Evolutionary conservation across 2,329 filamentous ascomycete genomes (phyloP).

Genomic region (Diplodia scrobiculata): DNA sequence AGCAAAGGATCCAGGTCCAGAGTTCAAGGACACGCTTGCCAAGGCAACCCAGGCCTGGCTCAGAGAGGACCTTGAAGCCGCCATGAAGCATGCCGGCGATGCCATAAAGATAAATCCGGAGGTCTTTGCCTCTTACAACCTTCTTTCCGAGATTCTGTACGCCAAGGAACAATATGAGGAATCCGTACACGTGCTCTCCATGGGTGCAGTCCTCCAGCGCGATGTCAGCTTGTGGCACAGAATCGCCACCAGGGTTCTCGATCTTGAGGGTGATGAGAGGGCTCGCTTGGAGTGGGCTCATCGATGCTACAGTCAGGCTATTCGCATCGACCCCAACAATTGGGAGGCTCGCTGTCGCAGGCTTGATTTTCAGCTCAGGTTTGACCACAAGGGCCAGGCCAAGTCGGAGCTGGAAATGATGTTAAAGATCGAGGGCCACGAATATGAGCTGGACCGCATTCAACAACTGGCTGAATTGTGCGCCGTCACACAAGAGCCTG

Average conservation of each 20-base stretch:
- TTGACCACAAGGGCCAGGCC: conserved; percentile 43
- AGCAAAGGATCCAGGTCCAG: conserved; percentile 67
- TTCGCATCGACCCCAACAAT: conserved; percentile 56
- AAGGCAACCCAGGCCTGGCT: conserved; percentile 70
- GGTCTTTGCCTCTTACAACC: conserved; percentile 62
- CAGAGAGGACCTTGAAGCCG: conserved; percentile 59
- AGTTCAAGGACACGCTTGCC: conserved; percentile 69
- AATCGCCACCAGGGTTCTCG: conserved; percentile 58
- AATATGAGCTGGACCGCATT: conserved; percentile 54
- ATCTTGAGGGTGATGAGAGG: conserved; percentile 51
- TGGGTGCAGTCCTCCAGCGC: conserved; percentile 60
- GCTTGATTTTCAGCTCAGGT: conserved; percentile 58
- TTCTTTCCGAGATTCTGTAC: conserved; percentile 62
- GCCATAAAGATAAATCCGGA: conserved; percentile 58
- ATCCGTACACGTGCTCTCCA: conserved; percentile 59
- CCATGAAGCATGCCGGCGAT: conserved; percentile 39
- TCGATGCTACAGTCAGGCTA: conserved; percentile 58
- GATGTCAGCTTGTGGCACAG: conserved; percentile 61
- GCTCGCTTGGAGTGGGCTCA: conserved; percentile 51
- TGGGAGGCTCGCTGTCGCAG: conserved; percentile 58
- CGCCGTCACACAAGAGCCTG: conserved; percentile 54
- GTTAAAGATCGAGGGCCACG: conserved; percentile 55
- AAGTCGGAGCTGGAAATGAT: conserved; percentile 58
- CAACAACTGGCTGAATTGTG: conserved; percentile 60
- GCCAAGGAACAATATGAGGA: conserved; percentile 60